These are phyloP conservation scores for Pilatotrama ljubarskyi DNA, from an alignment of 768 basidiomycete genomes.

Conservation along the genomic window DNA sequence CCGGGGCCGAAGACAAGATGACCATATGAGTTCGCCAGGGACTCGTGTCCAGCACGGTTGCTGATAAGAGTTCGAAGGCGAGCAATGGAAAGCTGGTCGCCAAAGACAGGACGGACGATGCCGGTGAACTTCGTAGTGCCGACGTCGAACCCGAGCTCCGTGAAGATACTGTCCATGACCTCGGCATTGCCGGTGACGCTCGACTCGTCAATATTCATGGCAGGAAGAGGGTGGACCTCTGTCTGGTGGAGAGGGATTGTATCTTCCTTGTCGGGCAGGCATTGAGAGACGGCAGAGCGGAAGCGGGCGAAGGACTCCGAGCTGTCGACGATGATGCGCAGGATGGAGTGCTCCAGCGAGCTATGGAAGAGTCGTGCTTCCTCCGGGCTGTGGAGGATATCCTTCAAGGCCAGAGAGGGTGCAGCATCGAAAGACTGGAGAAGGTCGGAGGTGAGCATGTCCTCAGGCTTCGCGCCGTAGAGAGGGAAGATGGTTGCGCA, in stretches of 20 bases:
- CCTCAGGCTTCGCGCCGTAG: constrained; percentile 25
- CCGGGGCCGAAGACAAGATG: constrained; percentile 34
- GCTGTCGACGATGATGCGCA: constrained; percentile 31
- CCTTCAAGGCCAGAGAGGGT: constrained; percentile 23
- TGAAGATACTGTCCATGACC: constrained; percentile 29
- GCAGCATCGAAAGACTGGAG: constrained; percentile 27
- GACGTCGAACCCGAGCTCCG: constrained; percentile 28
- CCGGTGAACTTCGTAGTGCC: not conserved
- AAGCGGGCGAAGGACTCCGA: too few species aligned
- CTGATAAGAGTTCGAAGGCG: constrained; percentile 33
- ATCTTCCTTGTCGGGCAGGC: not conserved
- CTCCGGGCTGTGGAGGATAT: constrained; percentile 29
- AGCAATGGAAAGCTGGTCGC: constrained; percentile 41
- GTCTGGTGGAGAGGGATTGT: constrained; percentile 34
- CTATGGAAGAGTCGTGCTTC: constrained; percentile 23
- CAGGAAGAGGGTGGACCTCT: constrained; percentile 29
- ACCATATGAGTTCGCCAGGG: constrained; percentile 25
- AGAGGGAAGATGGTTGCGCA: constrained; percentile 36
- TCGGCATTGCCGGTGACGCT: constrained; percentile 37
- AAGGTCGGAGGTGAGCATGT: constrained; percentile 29
- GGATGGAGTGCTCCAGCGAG: constrained; percentile 29
- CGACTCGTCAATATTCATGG: constrained; percentile 40
- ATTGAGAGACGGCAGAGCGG: too few species aligned
- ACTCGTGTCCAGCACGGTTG: constrained; percentile 35
- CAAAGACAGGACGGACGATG: constrained; percentile 22